Conservation (phyloP, 352 stramenopile genomes). For the Pythium rhizo-oryzae region DNA sequence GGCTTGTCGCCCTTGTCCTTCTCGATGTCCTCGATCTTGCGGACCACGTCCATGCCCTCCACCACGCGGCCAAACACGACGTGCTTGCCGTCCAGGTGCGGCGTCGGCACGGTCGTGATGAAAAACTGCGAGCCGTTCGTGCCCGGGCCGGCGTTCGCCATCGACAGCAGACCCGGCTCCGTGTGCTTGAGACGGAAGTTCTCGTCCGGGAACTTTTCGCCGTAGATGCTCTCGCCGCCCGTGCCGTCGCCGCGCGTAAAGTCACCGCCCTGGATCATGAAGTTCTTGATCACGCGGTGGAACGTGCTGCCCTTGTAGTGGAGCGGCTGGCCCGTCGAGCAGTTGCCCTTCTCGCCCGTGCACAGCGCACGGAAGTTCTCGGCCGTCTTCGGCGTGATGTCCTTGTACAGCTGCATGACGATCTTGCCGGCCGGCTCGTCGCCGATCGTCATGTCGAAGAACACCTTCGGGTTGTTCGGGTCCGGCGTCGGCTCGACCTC, state of each 20-base stretch:
- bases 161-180: slow-evolving; percentile 94
- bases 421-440: slow-evolving; percentile 88
- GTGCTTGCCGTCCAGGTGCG: slow-evolving; percentile 98
- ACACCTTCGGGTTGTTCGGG: slow-evolving; percentile 96
- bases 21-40: slow-evolving; percentile 91
- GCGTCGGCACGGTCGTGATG: slow-evolving; percentile 93
- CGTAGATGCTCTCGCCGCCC: slow-evolving; percentile 94
- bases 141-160: slow-evolving; percentile 97
- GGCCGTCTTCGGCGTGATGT: slow-evolving; percentile 96
- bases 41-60: slow-evolving; percentile 91
- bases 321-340: slow-evolving; percentile 81
- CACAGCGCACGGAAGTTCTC: slow-evolving; percentile 99
- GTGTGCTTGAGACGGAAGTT: slow-evolving; percentile 99
- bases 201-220: slow-evolving; percentile 96
- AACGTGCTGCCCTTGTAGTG: slow-evolving; percentile 99
- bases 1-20: slow-evolving; percentile 94
- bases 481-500: slow-evolving; percentile 60
- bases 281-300: slow-evolving; percentile 99
- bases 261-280: slow-evolving; percentile 98
- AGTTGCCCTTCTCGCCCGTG: slow-evolving; percentile 96
- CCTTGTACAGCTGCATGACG: slow-evolving; percentile 96
- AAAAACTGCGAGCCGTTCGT: slow-evolving; percentile 99
- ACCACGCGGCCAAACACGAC: slow-evolving; percentile 97
- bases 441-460: slow-evolving; percentile 97
- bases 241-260: slow-evolving; percentile 96